A percentile compares a stretch with the other conserved stretches of the same genome.
Evolutionary conservation across 805 yeast species (phyloP).

Genomic region (Kodamaea sagamina): DNA sequence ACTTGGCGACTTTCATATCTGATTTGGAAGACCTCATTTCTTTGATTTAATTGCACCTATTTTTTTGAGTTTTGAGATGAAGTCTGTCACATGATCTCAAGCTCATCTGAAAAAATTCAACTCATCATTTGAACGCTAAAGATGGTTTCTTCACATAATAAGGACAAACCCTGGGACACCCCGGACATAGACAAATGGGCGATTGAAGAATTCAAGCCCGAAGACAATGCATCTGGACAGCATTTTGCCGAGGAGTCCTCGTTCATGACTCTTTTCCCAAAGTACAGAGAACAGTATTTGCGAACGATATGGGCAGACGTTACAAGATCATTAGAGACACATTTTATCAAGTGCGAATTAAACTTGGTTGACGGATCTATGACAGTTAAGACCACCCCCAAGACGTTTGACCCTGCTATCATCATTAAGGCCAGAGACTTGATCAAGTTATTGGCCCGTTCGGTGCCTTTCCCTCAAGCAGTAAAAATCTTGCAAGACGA

Average conservation of each 20-base stretch:
- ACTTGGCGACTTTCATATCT: neutral
- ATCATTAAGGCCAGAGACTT: conserved; percentile 93
- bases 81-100: neutral
- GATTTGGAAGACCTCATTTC: neutral
- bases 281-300: conserved; percentile 89
- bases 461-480: conserved; percentile 97
- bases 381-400: conserved; percentile 94
- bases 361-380: conserved; percentile 95
- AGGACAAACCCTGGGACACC: conserved; percentile 98
- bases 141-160: conserved; percentile 92
- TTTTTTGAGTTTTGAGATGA: too few species aligned
- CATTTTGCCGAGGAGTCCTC: conserved; percentile 96
- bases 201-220: conserved; percentile 83
- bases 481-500: conserved; percentile 89
- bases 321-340: conserved; percentile 71
- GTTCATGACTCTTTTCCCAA: conserved; percentile 93
- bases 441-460: conserved; percentile 88
- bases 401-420: conserved; percentile 92
- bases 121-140: conserved; percentile 8
- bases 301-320: conserved; percentile 93
- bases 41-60: too few species aligned
- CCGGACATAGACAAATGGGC: conserved; percentile 93
- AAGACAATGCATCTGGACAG: conserved; percentile 81
- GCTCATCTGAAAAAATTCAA: conserved; percentile 6
- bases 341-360: conserved; percentile 78